Evolutionary conservation across 495 filamentous ascomycete species (phyloP).

Genomic region (Tetracladium setigerum): DNA sequence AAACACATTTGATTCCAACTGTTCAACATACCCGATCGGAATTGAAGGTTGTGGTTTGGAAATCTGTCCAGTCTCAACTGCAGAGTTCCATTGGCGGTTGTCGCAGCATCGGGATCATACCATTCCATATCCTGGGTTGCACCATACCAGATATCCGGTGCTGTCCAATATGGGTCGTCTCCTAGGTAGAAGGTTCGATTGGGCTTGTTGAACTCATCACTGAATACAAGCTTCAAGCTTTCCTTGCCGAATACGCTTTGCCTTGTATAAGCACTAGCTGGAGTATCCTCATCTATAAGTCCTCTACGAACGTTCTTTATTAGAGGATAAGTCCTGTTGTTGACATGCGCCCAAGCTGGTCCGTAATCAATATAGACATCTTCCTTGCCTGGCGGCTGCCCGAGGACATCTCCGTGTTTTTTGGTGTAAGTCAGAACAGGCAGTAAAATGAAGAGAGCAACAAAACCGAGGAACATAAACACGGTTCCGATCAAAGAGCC

Average conservation of each 20-base stretch:
- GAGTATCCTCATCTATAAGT: slow-evolving; percentile 68
- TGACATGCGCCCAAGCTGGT: slow-evolving; percentile 28
- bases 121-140: slow-evolving; percentile 72
- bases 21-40: slow-evolving; percentile 70
- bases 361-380: neutral
- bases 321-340: slow-evolving; percentile 31
- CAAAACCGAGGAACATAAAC: slow-evolving; percentile 33
- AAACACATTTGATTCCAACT: slow-evolving; percentile 78
- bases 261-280: slow-evolving; percentile 49
- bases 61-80: slow-evolving; percentile 60
- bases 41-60: slow-evolving; percentile 57
- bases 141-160: slow-evolving; percentile 33
- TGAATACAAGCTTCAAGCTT: slow-evolving; percentile 57
- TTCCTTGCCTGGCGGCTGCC: neutral
- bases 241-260: slow-evolving; percentile 46
- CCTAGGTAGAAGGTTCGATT: slow-evolving; percentile 65
- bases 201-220: slow-evolving; percentile 67
- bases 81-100: slow-evolving; percentile 58
- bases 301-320: slow-evolving; percentile 52
- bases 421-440: slow-evolving; percentile 34
- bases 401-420: neutral
- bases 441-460: slow-evolving; percentile 37
- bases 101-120: slow-evolving; percentile 74
- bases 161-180: slow-evolving; percentile 62
- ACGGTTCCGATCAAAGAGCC: slow-evolving; percentile 32